Base-by-base conservation (phyloP, 345 rosid genomes). In the Murraya koenigii region DNA sequence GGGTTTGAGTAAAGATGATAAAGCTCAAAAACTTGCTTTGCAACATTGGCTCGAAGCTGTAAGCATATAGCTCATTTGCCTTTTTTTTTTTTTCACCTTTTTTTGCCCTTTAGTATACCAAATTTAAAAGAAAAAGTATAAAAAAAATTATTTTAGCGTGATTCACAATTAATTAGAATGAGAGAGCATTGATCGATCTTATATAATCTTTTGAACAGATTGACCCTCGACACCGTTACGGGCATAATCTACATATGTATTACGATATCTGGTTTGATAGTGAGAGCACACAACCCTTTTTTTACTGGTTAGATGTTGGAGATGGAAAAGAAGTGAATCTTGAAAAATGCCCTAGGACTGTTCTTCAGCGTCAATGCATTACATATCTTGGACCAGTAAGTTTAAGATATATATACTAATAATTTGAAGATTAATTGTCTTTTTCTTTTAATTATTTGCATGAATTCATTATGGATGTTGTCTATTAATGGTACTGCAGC, bases 31-130 rank as follows among this genome's bases (percentile, higher is more conserved):
- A 81, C 80, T 95, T 66, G 97, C 98, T 66, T 79, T 95, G 63
- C 94, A 91, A 67, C 99, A 95, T 61, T 96, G 99, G 97, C 94
- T 96, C 54, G 99, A 96, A 89, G 98, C 99, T 79, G 98, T 94
- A 86, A 86, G 98, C 3, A 0, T 44, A 44, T 3, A 44, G 10
- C 49, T 44, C 49, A 44, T 44, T 84, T 58, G n/a, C 59, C 26
- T 62, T 74, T 15, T 8, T 11, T 30, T 30, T 30, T 30, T 30
- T n/a, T n/a, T n/a, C n/a, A n/a, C n/a, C n/a, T n/a, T n/a, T n/a
- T 49, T 15, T 49, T 17, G 1, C 15, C 6, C 15, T 17, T 17
- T 49, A 49, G 17, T 3, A n/a, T n/a, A n/a, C n/a, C n/a, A n/a
- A n/a, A n/a, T n/a, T n/a, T n/a, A n/a, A n/a, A n/a, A n/a, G n/a